These are phyloP conservation scores for Paxillus rubicundulus DNA, from an alignment of 768 basidiomycete species.

Conservation along the genomic window DNA sequence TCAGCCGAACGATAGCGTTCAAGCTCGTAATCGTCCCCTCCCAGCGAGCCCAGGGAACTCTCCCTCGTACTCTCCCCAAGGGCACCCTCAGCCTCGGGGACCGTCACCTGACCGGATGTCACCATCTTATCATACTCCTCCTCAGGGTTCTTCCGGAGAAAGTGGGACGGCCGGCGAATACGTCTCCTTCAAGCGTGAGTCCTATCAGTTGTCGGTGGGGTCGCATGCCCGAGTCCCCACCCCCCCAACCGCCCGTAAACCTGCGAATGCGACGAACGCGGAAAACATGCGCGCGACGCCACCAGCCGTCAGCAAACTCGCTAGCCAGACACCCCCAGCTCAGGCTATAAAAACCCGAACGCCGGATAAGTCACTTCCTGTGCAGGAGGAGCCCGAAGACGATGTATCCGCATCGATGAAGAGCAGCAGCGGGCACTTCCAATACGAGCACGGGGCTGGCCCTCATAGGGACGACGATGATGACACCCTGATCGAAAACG, in stretches of 20 bases:
- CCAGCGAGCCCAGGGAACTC: slow-evolving; percentile 36
- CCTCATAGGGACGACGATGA: slow-evolving; percentile 46
- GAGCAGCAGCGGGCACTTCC: slow-evolving; percentile 38
- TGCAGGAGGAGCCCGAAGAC: slow-evolving; percentile 76
- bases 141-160: slow-evolving; percentile 46
- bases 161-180: slow-evolving; percentile 41
- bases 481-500: slow-evolving; percentile 44
- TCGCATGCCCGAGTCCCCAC: slow-evolving; percentile 28
- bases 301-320: slow-evolving; percentile 36
- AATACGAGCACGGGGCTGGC: slow-evolving; percentile 36
- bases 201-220: slow-evolving; percentile 33
- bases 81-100: slow-evolving; percentile 36
- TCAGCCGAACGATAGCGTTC: slow-evolving; percentile 26
- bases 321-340: slow-evolving; percentile 54
- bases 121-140: slow-evolving; percentile 48
- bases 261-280: slow-evolving; percentile 15
- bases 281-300: slow-evolving; percentile 33
- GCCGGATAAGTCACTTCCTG: slow-evolving; percentile 70
- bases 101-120: slow-evolving; percentile 56
- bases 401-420: slow-evolving; percentile 42
- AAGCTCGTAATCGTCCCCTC: slow-evolving; percentile 26
- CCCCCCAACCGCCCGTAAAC: slow-evolving; percentile 29
- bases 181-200: slow-evolving; percentile 45
- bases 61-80: slow-evolving; percentile 43
- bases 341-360: slow-evolving; percentile 54